Evolutionary conservation across 208 protist species (phyloP), one percentile per base, ranked within the genome.

Genomic region (Wallacemonas sp.): DNA sequence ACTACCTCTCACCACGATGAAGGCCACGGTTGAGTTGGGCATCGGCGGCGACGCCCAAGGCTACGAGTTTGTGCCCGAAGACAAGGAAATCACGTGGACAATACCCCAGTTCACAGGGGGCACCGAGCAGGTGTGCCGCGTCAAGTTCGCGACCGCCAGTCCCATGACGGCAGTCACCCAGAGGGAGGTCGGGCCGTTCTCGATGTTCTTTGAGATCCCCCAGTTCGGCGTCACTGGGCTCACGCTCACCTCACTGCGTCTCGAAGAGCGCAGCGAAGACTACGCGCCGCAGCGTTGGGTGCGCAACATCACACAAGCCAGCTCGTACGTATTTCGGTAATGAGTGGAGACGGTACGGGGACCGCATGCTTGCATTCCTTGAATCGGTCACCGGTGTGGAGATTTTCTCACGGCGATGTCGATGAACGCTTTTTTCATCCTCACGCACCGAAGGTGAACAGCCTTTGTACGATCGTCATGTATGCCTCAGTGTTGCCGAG

Each of bases 181-280:
- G 24, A 75, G 84, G 27, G 70, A 90, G 36, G 65, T 95, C 27
- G 83, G 89, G 4, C 92, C 88, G 3, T 82, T 94, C 27, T 71
- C 77, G 10, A 77, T 98, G 73, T 76, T 78, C n/a, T 98, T 97
- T 79, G 94, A 97, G 69, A 85, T 98, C 22, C 93, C 93, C 17
- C 95, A 96, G 54, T 76, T 85, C 50, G 81, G 68, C 63, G 48
- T 85, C 37, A 82, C 77, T 9, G 81, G 76, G 22, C 26, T 89
- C 3, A 37, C 63, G 13, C 66, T 93, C 15, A 62, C 75, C 30
- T 79, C 80, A 26, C 78, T 97, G 38, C 63, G 68, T 1, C 66
- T 96, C 21, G 68, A 88, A n/a, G 92, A 97, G 63, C 81, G 84
- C n/a, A 76, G 82, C 33, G 75, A 71, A 26, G 62, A 57, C 12